These are phyloP conservation scores for Schizochytrium sp. DNA, from an alignment of 108 stramenopile genomes.

Conservation along the genomic window DNA sequence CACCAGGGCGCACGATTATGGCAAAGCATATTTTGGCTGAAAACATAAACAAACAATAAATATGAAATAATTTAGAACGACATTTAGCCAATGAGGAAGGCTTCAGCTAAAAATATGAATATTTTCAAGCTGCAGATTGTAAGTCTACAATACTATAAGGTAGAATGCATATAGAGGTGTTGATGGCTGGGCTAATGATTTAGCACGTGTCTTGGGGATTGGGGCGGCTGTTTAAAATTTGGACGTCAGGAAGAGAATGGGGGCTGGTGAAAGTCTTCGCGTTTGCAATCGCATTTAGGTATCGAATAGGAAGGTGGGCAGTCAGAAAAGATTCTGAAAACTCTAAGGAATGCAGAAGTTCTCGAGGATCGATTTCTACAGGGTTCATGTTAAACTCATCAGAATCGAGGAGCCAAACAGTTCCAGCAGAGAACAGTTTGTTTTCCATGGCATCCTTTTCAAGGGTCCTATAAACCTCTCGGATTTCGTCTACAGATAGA, in stretches of 20 bases:
- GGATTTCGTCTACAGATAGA: conserved; percentile 21
- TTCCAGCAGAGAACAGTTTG: conserved; percentile 27
- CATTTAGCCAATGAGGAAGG: too few relatives aligned
- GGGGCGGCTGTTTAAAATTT: conserved; percentile 3
- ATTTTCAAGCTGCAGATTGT: too few relatives aligned
- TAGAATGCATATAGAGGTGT: too few relatives aligned
- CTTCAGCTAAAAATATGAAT: too few relatives aligned
- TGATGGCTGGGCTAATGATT: not conserved
- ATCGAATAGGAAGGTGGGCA: conserved; percentile 14
- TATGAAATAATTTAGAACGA: too few relatives aligned
- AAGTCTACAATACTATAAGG: too few relatives aligned
- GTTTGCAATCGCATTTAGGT: conserved; percentile 54
- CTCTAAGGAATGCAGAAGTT: conserved; percentile 54
- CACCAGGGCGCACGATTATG: too few relatives aligned
- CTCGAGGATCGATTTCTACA: conserved; percentile 54
- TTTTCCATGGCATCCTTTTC: conserved; percentile 12
- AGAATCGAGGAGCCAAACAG: conserved; percentile 51
- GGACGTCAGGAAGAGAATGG: not conserved
- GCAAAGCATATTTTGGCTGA: too few relatives aligned
- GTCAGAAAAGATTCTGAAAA: conserved; percentile 30
- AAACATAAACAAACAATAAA: too few relatives aligned
- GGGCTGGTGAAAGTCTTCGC: not conserved
- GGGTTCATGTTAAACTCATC: conserved; percentile 48
- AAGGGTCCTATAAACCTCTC: not conserved
- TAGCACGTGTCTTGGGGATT: not conserved